Base-by-base conservation (phyloP, 2,329 filamentous ascomycete species). In the Calonectria fujianensis region DNA sequence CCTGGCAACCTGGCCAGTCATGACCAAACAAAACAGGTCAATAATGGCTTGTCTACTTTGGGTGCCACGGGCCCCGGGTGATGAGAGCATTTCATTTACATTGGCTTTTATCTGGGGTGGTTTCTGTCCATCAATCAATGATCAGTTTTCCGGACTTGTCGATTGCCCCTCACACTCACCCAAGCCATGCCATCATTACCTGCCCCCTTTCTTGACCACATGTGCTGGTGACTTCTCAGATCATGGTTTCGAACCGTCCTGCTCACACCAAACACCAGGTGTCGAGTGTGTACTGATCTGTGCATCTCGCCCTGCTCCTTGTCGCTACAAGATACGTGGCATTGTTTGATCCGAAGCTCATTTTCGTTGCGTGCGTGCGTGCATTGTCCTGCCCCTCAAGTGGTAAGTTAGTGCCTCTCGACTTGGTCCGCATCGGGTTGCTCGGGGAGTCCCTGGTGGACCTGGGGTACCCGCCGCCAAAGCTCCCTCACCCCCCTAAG, bases 11-110 rank as follows among this genome's bases (percentile, higher is more conserved):
- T 72, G 50, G 61, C 29, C 59, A 27, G 48, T 45, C 24, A 11
- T 48, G 61, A 50, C 52, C 70, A 73, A 69, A 64, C 66, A 35
- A 57, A 65, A 59, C n/a, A 51, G 52, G 54, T 32, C 35, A 52
- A 63, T 51, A 39, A 70, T 74, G 72, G 39, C 71, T 74, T 66
- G 71, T 50, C 67, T 69, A 52, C 59, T 70, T 74, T 74, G 61
- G 67, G 72, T 65, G 35, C 66, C 48, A 66, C 57, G 59, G 71
- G 67, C 41, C 59, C 41, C 39, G 67, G 59, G 52, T 65, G 32
- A 39, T 72, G 64, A 51, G 72, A 54, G 59, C 72, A 74, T 70
- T 67, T 74, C 72, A 74, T 74, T 74, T 74, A 57, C 66, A 51
- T 61, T 59, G 54, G 59, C 32, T 70, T 64, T 29, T 20, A 48